phyloP scores from a whole-genome alignment of 805 yeast species.

The Komagataella pastoris region DNA sequence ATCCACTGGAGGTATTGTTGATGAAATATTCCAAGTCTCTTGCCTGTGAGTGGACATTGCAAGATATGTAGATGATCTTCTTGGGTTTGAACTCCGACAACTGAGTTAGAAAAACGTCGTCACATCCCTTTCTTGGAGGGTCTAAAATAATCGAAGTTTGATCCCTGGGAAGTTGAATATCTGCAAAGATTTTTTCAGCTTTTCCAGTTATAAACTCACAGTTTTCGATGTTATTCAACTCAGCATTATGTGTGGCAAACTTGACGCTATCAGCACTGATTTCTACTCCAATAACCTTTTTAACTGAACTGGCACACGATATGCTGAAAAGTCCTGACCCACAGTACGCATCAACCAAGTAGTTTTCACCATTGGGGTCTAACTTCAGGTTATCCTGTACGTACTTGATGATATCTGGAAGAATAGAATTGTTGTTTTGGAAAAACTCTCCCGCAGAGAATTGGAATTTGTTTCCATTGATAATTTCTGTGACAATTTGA shows the following conservation, averaged over 20 bases:
- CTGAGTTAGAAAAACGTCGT: slow-evolving; percentile 75
- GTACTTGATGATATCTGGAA: slow-evolving; percentile 71
- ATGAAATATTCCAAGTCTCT: slow-evolving; percentile 81
- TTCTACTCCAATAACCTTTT: slow-evolving; percentile 84
- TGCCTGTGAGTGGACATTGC: slow-evolving; percentile 97
- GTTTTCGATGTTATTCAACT: slow-evolving; percentile 58
- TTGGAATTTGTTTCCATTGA: slow-evolving; percentile 65
- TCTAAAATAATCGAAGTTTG: slow-evolving; percentile 85
- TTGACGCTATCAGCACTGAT: slow-evolving; percentile 83
- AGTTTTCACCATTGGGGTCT: slow-evolving; percentile 23
- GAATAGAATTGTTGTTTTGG: slow-evolving; percentile 87
- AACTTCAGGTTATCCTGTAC: slow-evolving; percentile 59
- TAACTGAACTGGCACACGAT: slow-evolving; percentile 72
- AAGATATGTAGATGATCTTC: slow-evolving; percentile 84
- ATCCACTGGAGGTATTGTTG: slow-evolving; percentile 48
- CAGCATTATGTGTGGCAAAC: slow-evolving; percentile 77
- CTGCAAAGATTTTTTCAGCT: slow-evolving; percentile 79
- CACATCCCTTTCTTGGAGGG: slow-evolving; percentile 97
- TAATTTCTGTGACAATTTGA: slow-evolving; percentile 66
- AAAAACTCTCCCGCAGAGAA: slow-evolving; percentile 94
- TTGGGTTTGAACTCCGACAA: slow-evolving; percentile 74
- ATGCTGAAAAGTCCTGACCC: slow-evolving; percentile 92
- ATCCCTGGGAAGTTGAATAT: slow-evolving; percentile 60
- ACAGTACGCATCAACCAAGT: slow-evolving; percentile 86
- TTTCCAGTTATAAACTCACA: slow-evolving; percentile 83